Evolutionary conservation across 2,329 filamentous ascomycete genomes (phyloP).

Genomic region (Blastomyces parvus): DNA sequence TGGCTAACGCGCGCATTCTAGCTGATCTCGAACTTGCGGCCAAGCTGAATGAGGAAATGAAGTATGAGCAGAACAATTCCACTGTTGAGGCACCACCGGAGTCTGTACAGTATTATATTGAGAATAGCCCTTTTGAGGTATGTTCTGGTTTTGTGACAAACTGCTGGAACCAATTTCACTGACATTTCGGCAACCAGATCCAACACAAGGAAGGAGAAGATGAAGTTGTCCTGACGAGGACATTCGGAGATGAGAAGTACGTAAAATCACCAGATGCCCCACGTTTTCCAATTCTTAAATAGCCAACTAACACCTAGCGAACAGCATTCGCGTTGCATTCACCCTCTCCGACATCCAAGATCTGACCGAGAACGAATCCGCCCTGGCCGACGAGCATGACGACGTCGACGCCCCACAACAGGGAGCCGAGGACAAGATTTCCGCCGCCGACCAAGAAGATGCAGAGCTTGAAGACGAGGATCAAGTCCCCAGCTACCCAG

Average conservation of each 20-base stretch:
- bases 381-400: constrained; percentile 48
- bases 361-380: constrained; percentile 50
- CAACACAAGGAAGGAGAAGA: constrained; percentile 75
- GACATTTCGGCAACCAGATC: constrained; percentile 31
- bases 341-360: constrained; percentile 73
- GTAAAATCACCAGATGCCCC: constrained; percentile 23
- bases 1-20: constrained; percentile 17
- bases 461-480: constrained; percentile 46
- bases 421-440: constrained; percentile 48
- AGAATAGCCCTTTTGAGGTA: constrained; percentile 75
- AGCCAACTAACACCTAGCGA: background rate
- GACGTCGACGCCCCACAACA: constrained; percentile 47
- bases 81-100: constrained; percentile 61
- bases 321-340: constrained; percentile 68
- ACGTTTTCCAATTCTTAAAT: background rate
- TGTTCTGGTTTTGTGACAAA: constrained; percentile 11
- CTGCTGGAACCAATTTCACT: background rate
- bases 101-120: constrained; percentile 77
- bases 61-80: constrained; percentile 68
- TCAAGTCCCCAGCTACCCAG: constrained; percentile 58
- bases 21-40: constrained; percentile 70
- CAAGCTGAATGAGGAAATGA: constrained; percentile 77
- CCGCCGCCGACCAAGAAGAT: constrained; percentile 48
- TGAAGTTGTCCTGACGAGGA: constrained; percentile 74
- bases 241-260: constrained; percentile 80